Percentiles rank a stretch among this genome's conserved stretches.
These are phyloP conservation scores for Myxozyma neotropica DNA, from an alignment of 805 yeast species.

Conservation along the genomic window DNA sequence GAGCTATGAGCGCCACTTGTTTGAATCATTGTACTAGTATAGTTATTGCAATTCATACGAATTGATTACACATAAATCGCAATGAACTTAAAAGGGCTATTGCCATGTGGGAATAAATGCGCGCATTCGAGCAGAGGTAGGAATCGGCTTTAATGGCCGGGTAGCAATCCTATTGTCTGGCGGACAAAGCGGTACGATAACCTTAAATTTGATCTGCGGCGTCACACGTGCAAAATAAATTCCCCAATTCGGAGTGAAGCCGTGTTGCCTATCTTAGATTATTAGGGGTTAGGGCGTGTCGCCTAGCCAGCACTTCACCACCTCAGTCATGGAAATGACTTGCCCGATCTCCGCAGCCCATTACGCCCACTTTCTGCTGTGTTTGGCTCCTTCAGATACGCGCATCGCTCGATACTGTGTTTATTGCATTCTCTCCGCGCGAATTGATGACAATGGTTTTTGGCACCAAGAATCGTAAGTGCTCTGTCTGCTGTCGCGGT, in stretches of 20 bases:
- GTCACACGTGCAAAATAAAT: neutral
- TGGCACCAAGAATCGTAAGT: constrained; percentile 9
- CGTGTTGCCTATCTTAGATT: neutral
- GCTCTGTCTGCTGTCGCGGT: neutral
- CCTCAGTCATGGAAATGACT: neutral
- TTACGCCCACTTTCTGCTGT: neutral
- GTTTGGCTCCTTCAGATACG: neutral
- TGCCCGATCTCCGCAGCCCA: neutral
- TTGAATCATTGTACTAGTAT: too few species aligned
- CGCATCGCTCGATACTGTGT: neutral
- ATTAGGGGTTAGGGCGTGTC: neutral
- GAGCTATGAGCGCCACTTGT: too few species aligned
- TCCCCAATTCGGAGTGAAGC: neutral
- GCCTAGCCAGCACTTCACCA: constrained; percentile 5
- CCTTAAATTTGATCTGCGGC: neutral
- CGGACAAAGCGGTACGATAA: neutral
- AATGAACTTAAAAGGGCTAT: too few species aligned
- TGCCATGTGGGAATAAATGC: too few species aligned
- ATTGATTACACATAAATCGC: too few species aligned
- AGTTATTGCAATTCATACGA: too few species aligned
- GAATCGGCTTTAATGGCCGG: too few species aligned
- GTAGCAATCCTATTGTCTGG: too few species aligned
- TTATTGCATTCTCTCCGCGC: neutral
- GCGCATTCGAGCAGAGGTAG: too few species aligned
- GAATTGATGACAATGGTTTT: constrained; percentile 4